Evolutionary conservation across 1,139 yeast genomes (phyloP).

Genomic region (Protomyces macrosporus): DNA sequence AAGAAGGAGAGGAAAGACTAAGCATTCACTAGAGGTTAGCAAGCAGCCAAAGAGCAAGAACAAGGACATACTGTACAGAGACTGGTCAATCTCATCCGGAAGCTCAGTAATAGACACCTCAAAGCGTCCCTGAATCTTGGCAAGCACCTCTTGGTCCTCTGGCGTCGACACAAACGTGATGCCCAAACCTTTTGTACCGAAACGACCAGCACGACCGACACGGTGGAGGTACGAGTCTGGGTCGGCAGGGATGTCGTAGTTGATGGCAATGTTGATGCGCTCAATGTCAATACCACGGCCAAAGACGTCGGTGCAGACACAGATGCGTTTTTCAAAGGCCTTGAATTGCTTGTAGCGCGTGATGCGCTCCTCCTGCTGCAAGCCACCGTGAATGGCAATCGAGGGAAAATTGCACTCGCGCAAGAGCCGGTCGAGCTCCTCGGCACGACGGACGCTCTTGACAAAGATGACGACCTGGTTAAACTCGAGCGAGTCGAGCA

Average conservation of each 20-base stretch:
- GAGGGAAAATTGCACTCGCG: conserved; percentile 96
- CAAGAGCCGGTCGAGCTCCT: conserved; percentile 81
- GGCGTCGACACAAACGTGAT: conserved; percentile 80
- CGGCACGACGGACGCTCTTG: conserved; percentile 85
- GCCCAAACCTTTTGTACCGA: conserved; percentile 98
- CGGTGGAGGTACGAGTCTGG: conserved; percentile 98
- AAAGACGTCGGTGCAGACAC: conserved; percentile 96
- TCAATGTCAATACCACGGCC: conserved; percentile 99
- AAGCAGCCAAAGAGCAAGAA: background rate
- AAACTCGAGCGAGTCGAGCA: conserved; percentile 90
- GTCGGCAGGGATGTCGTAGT: conserved; percentile 62
- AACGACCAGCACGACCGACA: conserved; percentile 99
- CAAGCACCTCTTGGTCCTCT: conserved; percentile 85
- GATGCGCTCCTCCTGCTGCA: conserved; percentile 96
- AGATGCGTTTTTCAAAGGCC: conserved; percentile 97
- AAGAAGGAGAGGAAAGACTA: background rate
- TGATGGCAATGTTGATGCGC: conserved; percentile 95
- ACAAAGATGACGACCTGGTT: conserved; percentile 98
- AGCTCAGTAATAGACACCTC: conserved; percentile 91
- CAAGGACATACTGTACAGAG: conserved; percentile 93
- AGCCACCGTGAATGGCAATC: conserved; percentile 91
- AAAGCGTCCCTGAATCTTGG: conserved; percentile 92
- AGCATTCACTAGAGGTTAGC: background rate
- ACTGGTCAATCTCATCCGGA: conserved; percentile 97
- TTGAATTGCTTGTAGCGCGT: conserved; percentile 93